Percentiles rank a stretch among this genome's conserved stretches.
Evolutionary conservation across 495 filamentous ascomycete genomes (phyloP).

Genomic region (Aspergillus saccharolyticus): DNA sequence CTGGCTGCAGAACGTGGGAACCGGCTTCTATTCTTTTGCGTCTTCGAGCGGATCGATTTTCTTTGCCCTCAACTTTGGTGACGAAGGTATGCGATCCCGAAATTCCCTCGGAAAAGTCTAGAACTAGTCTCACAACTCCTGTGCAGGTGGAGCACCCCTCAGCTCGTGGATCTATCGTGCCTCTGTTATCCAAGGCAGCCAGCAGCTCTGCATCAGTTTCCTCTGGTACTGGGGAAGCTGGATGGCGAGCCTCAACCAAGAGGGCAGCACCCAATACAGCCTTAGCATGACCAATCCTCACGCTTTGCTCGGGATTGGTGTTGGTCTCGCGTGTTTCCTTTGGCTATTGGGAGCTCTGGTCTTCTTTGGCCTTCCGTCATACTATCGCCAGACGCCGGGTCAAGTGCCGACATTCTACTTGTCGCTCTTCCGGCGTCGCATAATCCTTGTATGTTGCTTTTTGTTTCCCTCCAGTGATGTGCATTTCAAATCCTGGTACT

Average conservation of each 20-base stretch:
- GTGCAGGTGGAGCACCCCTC: constrained; percentile 32
- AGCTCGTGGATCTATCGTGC: constrained; percentile 45
- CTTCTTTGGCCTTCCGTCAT: constrained; percentile 38
- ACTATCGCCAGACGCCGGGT: constrained; percentile 55
- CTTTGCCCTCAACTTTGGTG: constrained; percentile 46
- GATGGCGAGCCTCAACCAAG: constrained; percentile 28
- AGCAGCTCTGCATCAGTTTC: constrained; percentile 43
- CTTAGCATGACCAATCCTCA: not conserved
- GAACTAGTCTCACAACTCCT: not conserved
- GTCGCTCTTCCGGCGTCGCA: constrained; percentile 39
- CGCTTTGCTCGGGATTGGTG: constrained; percentile 1
- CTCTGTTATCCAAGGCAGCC: constrained; percentile 44
- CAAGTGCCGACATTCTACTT: constrained; percentile 53
- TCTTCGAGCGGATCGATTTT: constrained; percentile 46
- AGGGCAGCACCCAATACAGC: not conserved
- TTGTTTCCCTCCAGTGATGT: not conserved
- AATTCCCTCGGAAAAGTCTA: too few species aligned
- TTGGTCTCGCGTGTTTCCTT: constrained; percentile 1
- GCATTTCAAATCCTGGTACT: not conserved
- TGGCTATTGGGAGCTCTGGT: constrained; percentile 2
- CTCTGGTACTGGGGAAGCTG: constrained; percentile 50
- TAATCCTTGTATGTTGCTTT: constrained; percentile 22
- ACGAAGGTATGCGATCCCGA: constrained; percentile 32
- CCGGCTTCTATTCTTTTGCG: constrained; percentile 40
- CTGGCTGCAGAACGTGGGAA: constrained; percentile 45